Evolutionary conservation across 2,329 filamentous ascomycete species (phyloP).

Genomic region (Calycina marina): DNA sequence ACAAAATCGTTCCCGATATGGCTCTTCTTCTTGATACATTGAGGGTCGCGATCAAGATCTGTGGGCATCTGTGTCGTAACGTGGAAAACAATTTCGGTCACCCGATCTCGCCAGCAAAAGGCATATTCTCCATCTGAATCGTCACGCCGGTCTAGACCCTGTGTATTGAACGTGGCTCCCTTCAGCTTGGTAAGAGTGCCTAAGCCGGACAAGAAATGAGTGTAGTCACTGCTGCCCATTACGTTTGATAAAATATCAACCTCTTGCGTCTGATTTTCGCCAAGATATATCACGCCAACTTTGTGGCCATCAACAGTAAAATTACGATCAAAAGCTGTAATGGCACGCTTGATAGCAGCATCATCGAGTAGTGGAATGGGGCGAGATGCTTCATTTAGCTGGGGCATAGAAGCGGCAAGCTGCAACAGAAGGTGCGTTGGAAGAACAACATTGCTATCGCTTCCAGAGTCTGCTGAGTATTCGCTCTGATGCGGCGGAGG

Average conservation of each 20-base stretch:
- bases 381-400: constrained; percentile 40
- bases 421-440: constrained; percentile 62
- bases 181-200: constrained; percentile 71
- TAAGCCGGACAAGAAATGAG: constrained; percentile 67
- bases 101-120: constrained; percentile 86
- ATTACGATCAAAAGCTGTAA: constrained; percentile 71
- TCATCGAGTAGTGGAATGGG: constrained; percentile 64
- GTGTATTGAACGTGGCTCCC: constrained; percentile 79
- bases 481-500: constrained; percentile 41
- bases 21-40: constrained; percentile 72
- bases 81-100: constrained; percentile 92
- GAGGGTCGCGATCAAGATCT: constrained; percentile 58
- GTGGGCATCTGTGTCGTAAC: constrained; percentile 97
- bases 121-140: constrained; percentile 77
- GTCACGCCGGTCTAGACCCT: constrained; percentile 68
- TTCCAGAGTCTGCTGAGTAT: constrained; percentile 31
- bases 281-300: constrained; percentile 87
- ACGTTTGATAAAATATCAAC: constrained; percentile 76
- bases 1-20: constrained; percentile 98
- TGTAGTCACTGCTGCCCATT: constrained; percentile 75
- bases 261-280: constrained; percentile 71
- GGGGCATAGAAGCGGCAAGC: constrained; percentile 47
- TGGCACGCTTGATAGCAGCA: constrained; percentile 40
- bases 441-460: constrained; percentile 45
- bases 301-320: constrained; percentile 92